phyloP scores from a whole-genome alignment of 768 basidiomycete species.

The Naganishia onofrii region DNA sequence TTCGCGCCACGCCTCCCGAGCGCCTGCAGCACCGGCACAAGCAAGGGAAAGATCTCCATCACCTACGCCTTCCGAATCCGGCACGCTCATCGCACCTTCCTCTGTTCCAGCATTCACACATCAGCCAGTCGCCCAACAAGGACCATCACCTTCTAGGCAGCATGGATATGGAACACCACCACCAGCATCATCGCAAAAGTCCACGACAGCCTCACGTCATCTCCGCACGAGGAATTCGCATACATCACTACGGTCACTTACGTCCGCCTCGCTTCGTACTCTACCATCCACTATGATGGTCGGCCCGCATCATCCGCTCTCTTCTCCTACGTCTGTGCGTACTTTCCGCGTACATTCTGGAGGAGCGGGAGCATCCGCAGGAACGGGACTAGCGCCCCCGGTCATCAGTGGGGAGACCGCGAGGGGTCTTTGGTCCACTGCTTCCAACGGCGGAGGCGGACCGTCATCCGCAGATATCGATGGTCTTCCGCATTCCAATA shows the following conservation, averaged over 20 bases:
- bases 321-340: background rate
- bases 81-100: conserved; percentile 10
- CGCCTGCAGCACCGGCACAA: background rate
- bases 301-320: conserved; percentile 22
- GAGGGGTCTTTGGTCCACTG: conserved; percentile 7
- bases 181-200: background rate
- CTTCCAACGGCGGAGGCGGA: background rate
- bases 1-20: background rate
- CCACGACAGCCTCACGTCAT: background rate
- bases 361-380: background rate
- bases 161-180: background rate
- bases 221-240: conserved; percentile 27
- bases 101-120: background rate
- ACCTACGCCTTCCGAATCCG: background rate
- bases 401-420: conserved; percentile 20
- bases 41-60: background rate
- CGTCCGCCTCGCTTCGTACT: background rate
- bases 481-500: conserved; percentile 8
- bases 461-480: background rate
- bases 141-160: background rate
- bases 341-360: background rate
- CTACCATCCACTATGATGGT: conserved; percentile 6
- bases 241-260: conserved; percentile 22
- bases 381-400: conserved; percentile 10
- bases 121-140: background rate